These are phyloP conservation scores for Oryza officinalis DNA, from an alignment of 176 grass and related monocot species.

Conservation along the genomic window DNA sequence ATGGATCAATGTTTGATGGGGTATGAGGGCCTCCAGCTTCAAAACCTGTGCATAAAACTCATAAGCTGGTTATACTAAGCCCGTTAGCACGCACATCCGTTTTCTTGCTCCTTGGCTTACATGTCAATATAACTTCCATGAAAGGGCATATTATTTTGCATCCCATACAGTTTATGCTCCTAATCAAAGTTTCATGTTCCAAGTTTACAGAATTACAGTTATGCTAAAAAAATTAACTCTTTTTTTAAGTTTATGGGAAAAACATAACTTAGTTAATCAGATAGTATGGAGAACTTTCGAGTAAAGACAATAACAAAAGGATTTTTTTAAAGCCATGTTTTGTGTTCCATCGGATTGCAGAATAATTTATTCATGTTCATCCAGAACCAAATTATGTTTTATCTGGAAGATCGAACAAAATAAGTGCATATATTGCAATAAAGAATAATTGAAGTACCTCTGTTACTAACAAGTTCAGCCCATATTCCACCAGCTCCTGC, in stretches of 20 bases:
- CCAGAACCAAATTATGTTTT: background rate
- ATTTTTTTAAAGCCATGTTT: background rate
- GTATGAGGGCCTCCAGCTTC: conserved; percentile 89
- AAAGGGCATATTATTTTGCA: background rate
- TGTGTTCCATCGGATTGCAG: background rate
- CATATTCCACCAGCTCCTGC: conserved; percentile 97
- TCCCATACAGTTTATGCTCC: background rate
- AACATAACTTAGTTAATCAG: background rate
- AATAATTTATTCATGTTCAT: background rate
- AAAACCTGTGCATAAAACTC: conserved; percentile 56
- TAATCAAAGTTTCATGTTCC: background rate
- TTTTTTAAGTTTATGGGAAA: background rate
- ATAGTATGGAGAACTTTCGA: background rate
- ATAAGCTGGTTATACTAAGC: background rate
- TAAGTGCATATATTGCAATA: background rate
- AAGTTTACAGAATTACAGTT: background rate
- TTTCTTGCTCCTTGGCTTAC: too few species aligned
- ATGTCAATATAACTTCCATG: background rate
- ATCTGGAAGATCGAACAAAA: background rate
- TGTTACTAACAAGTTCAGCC: conserved; percentile 91
- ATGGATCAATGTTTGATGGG: conserved; percentile 85
- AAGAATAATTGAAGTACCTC: conserved; percentile 60
- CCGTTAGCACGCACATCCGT: too few species aligned
- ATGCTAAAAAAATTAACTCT: background rate
- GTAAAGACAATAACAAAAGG: background rate